These are phyloP conservation scores for Colletotrichum paranaense DNA, from an alignment of 2,329 filamentous ascomycete genomes.

Conservation along the genomic window DNA sequence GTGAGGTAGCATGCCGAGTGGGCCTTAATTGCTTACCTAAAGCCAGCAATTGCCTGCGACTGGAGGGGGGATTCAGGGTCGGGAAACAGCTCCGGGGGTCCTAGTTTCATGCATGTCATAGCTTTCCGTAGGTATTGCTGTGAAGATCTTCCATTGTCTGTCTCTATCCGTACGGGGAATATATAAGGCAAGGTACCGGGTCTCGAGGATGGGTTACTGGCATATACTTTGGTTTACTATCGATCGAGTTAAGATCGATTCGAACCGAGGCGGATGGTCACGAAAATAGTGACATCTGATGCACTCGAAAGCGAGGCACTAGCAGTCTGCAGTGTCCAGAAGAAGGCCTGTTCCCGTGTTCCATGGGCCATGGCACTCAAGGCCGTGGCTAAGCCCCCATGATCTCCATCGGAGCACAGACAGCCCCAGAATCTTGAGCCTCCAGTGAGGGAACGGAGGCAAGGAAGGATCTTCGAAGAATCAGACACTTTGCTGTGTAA, in stretches of 20 bases:
- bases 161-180: no score
- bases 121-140: not conserved
- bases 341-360: slow-evolving; percentile 13
- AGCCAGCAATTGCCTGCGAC: slow-evolving; percentile 8
- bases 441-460: not conserved
- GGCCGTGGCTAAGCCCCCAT: not conserved
- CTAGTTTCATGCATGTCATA: slow-evolving; percentile 5
- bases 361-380: no score
- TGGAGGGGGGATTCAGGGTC: not conserved
- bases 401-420: slow-evolving; percentile 10
- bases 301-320: not conserved
- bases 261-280: not conserved
- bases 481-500: not conserved
- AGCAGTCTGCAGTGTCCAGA: slow-evolving; percentile 12
- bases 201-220: no score
- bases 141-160: not conserved
- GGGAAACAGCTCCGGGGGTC: not conserved
- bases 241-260: no score
- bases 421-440: not conserved
- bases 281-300: slow-evolving; percentile 7
- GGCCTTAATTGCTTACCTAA: not conserved
- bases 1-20: slow-evolving; percentile 25
- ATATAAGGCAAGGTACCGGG: no score
- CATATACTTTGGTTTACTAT: no score
- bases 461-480: not conserved